These are phyloP conservation scores for Phoma sp. DNA, from an alignment of 2,329 filamentous ascomycete species.

Conservation along the genomic window DNA sequence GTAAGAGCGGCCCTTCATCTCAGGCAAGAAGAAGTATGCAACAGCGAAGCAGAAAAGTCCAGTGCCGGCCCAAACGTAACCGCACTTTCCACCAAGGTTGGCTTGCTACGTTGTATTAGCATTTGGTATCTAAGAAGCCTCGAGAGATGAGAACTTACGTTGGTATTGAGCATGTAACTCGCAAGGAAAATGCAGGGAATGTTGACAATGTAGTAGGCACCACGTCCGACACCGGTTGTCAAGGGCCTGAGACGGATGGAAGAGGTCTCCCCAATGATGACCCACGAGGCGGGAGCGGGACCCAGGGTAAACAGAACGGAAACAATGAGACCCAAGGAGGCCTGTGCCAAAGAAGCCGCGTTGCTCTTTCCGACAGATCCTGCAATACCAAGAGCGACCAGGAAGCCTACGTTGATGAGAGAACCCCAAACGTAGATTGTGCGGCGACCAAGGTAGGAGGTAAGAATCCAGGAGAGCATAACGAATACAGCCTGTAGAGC, in stretches of 20 bases:
- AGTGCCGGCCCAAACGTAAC: conserved; percentile 49
- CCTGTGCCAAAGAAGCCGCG: conserved; percentile 60
- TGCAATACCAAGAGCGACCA: conserved; percentile 65
- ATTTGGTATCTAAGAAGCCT: conserved; percentile 58
- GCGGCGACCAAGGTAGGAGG: conserved; percentile 67
- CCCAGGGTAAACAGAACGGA: conserved; percentile 69
- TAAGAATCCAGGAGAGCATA: conserved; percentile 72
- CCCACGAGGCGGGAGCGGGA: conserved; percentile 68
- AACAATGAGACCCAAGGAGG: conserved; percentile 67
- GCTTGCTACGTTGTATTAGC: conserved; percentile 65
- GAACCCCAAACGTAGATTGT: conserved; percentile 69
- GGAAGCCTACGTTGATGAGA: conserved; percentile 59
- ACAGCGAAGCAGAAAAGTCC: conserved; percentile 61
- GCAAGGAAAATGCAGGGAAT: conserved; percentile 70
- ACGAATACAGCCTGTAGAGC: conserved; percentile 67
- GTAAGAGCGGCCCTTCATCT: conserved; percentile 60
- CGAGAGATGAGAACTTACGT: conserved; percentile 23
- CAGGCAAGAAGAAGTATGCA: conserved; percentile 59
- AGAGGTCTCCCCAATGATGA: conserved; percentile 71
- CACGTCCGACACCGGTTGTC: conserved; percentile 70
- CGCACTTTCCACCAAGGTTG: conserved; percentile 50
- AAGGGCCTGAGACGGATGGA: conserved; percentile 68
- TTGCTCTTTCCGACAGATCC: conserved; percentile 55
- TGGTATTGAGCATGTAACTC: conserved; percentile 66
- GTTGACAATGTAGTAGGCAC: conserved; percentile 66